Evolutionary conservation across 495 filamentous ascomycete genomes (phyloP), one percentile per base, ranked within the genome.

Genomic region (Immersiella caudata): DNA sequence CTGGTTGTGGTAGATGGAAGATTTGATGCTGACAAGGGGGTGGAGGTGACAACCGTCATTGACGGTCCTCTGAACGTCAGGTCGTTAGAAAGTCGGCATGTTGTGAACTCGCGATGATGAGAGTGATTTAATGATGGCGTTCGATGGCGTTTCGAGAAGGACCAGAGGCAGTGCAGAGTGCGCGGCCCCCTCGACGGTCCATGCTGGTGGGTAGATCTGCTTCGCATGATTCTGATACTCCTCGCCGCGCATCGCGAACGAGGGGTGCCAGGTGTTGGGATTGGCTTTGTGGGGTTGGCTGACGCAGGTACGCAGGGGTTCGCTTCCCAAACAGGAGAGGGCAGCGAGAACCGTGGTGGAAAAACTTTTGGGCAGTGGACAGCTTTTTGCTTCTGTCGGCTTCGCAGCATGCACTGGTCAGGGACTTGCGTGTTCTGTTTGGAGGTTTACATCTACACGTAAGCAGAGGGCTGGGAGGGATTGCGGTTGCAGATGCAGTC

Each of bases 141-240:
- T 60, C 29, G 5, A 25, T 20, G 14, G 25, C 2, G 57, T 25
- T 60, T 60, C 58, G 58, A 60, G 58, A 60, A 60, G 11, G 40
- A 35, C 29, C 20, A 20, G n/a, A n/a, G 11, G 7, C 25, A 6
- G 25, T 16, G 59, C 29, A 46, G 22, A 35, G 49, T 22, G 50
- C 27, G 20, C 61, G 35, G 16, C 9, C 6, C 62, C 25, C 51
- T 24, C 4, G 1, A 26, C 18, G 35, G 35, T 56, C 54, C 52
- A 24, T 65, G 56, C 64, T 58, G 25, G 51, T 35, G 20, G 52
- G 7, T 8, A 61, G 33, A 64, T 50, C 49, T 50, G 66, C 56
- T 51, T 59, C 27, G 61, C 65, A 60, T 67, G 57, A 67, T 59
- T 54, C 70, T 67, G 70, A 72, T 20, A 67, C 55, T 67, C 58